Evolutionary conservation across 139 green algal species (phyloP), one percentile per base, ranked within the genome.

Genomic region (Pycnococcus provasolii): DNA sequence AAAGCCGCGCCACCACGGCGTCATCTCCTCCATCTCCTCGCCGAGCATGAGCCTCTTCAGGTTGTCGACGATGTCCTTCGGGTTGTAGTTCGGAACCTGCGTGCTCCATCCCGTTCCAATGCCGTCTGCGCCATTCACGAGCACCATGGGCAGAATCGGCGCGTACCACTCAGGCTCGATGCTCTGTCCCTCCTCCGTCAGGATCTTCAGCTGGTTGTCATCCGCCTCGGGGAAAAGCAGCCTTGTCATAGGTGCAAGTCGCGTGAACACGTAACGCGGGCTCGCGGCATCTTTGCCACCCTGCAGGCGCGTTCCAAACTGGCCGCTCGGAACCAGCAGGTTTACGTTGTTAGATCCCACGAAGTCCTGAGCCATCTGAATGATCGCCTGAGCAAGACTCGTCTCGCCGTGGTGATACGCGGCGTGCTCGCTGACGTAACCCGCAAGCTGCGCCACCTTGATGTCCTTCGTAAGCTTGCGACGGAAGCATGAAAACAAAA

Each of bases 371-470:
- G 90, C 90, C 44, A 97, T 71, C 60, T 85, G 82, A 15, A 96
- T 74, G 66, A 97, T 96, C 62, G 92, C 95, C 53, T 60, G 68
- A 47, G 79, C 66, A 70, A 99, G 73, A 62, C 75, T 89, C 4
- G 80, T 63, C 78, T 99, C 94, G 62, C 93, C 94, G 75, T 99
- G 94, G 77, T 99, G 94, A 81, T 99, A 99, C n/a, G 91, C 94
- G 4, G 87, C 88, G 73, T 97, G 87, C 78, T 97, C 91, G 1
- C 87, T 85, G 40, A 99, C 92, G 73, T 97, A 97, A 13, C 90
- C 94, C 9, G 86, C 78, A 59, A 99, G 82, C 78, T 98, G 90
- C 2, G 85, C 89, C 42, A 99, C 92, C 86, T 96, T 97, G 81
- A 96, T 86, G 66, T 96, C 90, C 7, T 70, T 83, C 66, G 87